Base-by-base conservation (phyloP, 352 stramenopile genomes). In the Globisporangium cederbergense region DNA sequence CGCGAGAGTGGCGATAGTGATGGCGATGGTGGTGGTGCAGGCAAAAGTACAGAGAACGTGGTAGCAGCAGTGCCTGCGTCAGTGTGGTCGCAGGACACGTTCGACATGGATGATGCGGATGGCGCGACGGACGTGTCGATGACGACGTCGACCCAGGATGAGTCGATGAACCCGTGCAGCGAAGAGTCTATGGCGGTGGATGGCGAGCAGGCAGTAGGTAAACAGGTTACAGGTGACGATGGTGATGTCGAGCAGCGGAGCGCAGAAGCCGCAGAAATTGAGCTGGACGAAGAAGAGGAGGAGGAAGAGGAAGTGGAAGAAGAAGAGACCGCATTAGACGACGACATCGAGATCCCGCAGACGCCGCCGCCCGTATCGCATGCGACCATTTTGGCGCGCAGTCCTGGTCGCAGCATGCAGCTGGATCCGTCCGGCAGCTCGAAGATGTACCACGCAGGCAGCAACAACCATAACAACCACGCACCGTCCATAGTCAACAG, bases 401-500 rank as follows among this genome's bases (percentile, higher is more conserved):
- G 38, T 47, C 58, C 58, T 50, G 58, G 18, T 13, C 63, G 56
- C 38, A 49, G 46, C 46, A 62, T 58, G 47, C 20, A 55, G 25
- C 70, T 77, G 18, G 68, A 77, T 8, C 62, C 69, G 4, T 60
- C 64, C 18, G 67, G 60, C 3, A 68, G 43, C 28, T 30, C 64
- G 50, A 74, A 74, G 28, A 57, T 71, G 57, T 65, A 51, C 28
- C 64, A 75, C 51, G 54, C 51, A 16, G 14, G 45, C 8, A 49
- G 43, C 32, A 42, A n/a, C 49, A 42, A 45, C 65, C 36, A 56
- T 30, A 16, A 14, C 6, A 36, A 43, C 43, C 7, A 8, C 43
- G 36, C 20, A 9, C 11, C 11, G 3, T 54, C 43, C 16, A 59
- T 28, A 13, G 14, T 11, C 2, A 46, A 8, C 16, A 45, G 8